phyloP scores from a whole-genome alignment of 78 protist genomes.

The Blattamonas nauphoetae region DNA sequence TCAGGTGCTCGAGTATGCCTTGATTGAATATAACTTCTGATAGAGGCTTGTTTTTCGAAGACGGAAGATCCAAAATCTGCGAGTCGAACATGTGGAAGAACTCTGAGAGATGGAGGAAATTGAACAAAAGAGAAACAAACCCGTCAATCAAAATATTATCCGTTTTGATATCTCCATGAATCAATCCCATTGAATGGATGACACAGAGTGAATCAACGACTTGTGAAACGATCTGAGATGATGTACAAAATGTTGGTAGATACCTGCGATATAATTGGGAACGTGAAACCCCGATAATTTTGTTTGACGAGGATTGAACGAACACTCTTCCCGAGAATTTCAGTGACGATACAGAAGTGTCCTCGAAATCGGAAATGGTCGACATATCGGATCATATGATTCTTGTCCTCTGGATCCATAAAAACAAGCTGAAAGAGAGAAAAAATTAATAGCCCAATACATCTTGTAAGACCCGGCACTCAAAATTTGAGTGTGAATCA shows the following conservation, averaged over 20 bases:
- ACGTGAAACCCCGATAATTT: background rate
- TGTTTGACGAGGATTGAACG: background rate
- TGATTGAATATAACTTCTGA: background rate
- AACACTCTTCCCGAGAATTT: background rate
- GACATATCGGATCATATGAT: background rate
- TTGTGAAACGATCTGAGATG: background rate
- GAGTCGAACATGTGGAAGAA: background rate
- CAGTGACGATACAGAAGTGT: background rate
- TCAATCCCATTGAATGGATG: background rate
- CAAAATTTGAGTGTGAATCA: background rate
- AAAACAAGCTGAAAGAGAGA: background rate
- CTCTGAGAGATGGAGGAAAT: background rate
- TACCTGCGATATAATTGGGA: too few relatives aligned
- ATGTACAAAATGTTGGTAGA: too few relatives aligned
- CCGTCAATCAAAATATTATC: background rate
- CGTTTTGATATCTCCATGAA: background rate
- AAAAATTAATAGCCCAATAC: background rate
- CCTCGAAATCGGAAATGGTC: background rate
- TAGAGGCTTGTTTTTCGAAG: background rate
- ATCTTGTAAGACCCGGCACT: background rate
- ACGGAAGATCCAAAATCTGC: background rate
- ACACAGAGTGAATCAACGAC: background rate
- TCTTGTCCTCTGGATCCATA: background rate
- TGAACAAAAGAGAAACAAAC: background rate
- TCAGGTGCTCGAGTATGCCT: background rate